Conservation (phyloP, 2,329 filamentous ascomycete genomes). For the Aspergillus sp. region DNA sequence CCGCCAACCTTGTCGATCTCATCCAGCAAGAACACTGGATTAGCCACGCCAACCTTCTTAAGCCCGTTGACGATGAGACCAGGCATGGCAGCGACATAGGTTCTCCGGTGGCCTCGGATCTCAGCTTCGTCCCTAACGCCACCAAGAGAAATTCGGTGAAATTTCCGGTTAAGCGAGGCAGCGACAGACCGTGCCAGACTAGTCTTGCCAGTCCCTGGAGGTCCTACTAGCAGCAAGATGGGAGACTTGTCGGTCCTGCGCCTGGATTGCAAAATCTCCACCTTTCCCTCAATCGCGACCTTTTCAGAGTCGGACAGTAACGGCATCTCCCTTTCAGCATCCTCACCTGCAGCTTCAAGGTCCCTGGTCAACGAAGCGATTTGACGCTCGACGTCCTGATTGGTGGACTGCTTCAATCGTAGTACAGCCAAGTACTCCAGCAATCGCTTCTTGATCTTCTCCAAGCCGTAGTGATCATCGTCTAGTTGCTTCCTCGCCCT, state of each 20-base stretch:
- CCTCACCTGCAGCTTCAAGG: slow-evolving; percentile 25
- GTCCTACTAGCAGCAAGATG: slow-evolving; percentile 85
- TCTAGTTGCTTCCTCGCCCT: slow-evolving; percentile 83
- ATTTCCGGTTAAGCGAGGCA: slow-evolving; percentile 83
- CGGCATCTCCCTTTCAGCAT: slow-evolving; percentile 52
- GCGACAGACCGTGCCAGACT: slow-evolving; percentile 90
- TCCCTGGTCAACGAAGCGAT: slow-evolving; percentile 51
- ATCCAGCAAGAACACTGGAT: slow-evolving; percentile 90
- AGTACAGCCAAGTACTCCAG: slow-evolving; percentile 96
- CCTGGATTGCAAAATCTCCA: slow-evolving; percentile 70
- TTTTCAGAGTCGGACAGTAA: slow-evolving; percentile 40
- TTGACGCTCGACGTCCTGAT: slow-evolving; percentile 71
- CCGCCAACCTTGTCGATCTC: slow-evolving; percentile 96
- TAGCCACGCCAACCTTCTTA: slow-evolving; percentile 90
- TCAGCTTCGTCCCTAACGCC: slow-evolving; percentile 95
- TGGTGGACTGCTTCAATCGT: slow-evolving; percentile 84
- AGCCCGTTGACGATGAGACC: slow-evolving; percentile 87
- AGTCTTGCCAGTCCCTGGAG: slow-evolving; percentile 92
- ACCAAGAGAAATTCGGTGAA: slow-evolving; percentile 92
- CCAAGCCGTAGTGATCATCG: slow-evolving; percentile 90
- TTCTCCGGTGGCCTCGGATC: slow-evolving; percentile 87
- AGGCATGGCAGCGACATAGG: slow-evolving; percentile 98
- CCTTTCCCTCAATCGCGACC: slow-evolving; percentile 49
- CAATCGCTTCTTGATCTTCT: slow-evolving; percentile 93
- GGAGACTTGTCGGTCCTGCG: slow-evolving; percentile 90